phyloP scores from a whole-genome alignment of 345 rosid species.

The Boechera retrofracta region DNA sequence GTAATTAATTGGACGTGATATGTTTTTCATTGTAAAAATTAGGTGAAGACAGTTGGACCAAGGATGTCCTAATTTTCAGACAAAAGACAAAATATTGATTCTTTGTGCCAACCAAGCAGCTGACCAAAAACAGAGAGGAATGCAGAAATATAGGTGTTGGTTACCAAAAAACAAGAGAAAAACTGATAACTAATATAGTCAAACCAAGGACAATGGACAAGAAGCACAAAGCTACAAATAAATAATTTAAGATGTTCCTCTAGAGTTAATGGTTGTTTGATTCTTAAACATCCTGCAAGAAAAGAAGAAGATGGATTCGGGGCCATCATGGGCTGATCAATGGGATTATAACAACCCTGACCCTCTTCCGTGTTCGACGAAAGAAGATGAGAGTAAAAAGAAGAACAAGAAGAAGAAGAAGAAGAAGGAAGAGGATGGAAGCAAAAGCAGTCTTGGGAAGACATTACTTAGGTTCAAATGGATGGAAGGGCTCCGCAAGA shows the following conservation, averaged over 20 bases:
- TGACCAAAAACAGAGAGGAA: conserved; percentile 30
- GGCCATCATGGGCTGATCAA: conserved; percentile 47
- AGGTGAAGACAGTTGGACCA: conserved; percentile 25
- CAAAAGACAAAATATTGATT: neutral
- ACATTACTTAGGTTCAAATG: conserved; percentile 40
- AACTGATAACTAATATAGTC: conserved; percentile 20
- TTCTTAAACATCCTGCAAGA: conserved; percentile 17
- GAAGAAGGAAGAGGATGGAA: conserved; percentile 25
- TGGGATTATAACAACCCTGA: conserved; percentile 45
- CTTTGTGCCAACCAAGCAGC: conserved; percentile 23
- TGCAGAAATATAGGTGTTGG: conserved; percentile 14
- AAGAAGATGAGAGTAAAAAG: conserved; percentile 24
- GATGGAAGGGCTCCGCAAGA: conserved; percentile 45
- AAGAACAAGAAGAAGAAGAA: conserved; percentile 19
- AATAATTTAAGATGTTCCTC: neutral
- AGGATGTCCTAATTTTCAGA: too few relatives aligned
- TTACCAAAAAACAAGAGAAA: conserved; percentile 8
- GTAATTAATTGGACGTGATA: conserved; percentile 13
- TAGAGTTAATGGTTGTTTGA: conserved; percentile 13
- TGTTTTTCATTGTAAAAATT: conserved; percentile 4
- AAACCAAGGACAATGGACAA: conserved; percentile 11
- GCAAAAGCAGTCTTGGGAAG: conserved; percentile 35
- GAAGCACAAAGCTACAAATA: conserved; percentile 25
- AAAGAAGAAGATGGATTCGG: conserved; percentile 42
- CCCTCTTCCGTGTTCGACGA: conserved; percentile 29